Evolutionary conservation across 805 yeast genomes (phyloP).

Genomic region (Maudiozyma bulderi): DNA sequence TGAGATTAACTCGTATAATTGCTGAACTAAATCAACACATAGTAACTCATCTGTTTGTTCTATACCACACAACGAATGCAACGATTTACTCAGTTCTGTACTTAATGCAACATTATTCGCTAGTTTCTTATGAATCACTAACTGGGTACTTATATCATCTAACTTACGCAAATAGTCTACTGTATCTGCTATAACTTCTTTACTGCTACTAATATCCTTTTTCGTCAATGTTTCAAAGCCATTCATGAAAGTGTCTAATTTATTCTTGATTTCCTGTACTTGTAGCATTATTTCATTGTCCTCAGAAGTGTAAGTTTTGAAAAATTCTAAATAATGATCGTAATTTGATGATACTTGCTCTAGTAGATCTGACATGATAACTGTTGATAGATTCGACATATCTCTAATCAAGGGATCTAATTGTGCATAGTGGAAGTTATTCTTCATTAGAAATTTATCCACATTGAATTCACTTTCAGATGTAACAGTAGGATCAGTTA

Average conservation of each 20-base stretch:
- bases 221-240: slow-evolving; percentile 15
- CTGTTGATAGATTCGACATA: slow-evolving; percentile 17
- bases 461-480: slow-evolving; percentile 13
- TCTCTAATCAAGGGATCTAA: slow-evolving; percentile 24
- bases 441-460: slow-evolving; percentile 22
- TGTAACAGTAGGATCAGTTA: slow-evolving; percentile 5
- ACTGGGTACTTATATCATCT: slow-evolving; percentile 14
- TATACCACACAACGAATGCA: slow-evolving; percentile 22
- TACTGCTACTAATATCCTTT: slow-evolving; percentile 16
- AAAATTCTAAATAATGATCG: slow-evolving; percentile 20
- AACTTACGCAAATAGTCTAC: slow-evolving; percentile 21
- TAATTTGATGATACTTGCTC: slow-evolving; percentile 21
- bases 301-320: slow-evolving; percentile 15
- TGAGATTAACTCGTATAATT: slow-evolving; percentile 7
- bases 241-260: slow-evolving; percentile 15
- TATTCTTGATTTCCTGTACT: slow-evolving; percentile 16
- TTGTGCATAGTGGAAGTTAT: slow-evolving; percentile 26
- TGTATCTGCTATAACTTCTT: slow-evolving; percentile 18
- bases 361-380: slow-evolving; percentile 17
- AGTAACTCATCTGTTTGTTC: slow-evolving; percentile 15
- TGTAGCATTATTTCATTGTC: slow-evolving; percentile 16
- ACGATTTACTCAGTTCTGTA: slow-evolving; percentile 15
- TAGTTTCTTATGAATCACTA: slow-evolving; percentile 13
- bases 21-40: slow-evolving; percentile 11
- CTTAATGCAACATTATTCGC: slow-evolving; percentile 12